A percentile compares a stretch with the other conserved stretches of the same genome.
These are phyloP conservation scores for Kazachstania africana DNA, from an alignment of 805 yeast species.

Conservation along the genomic window DNA sequence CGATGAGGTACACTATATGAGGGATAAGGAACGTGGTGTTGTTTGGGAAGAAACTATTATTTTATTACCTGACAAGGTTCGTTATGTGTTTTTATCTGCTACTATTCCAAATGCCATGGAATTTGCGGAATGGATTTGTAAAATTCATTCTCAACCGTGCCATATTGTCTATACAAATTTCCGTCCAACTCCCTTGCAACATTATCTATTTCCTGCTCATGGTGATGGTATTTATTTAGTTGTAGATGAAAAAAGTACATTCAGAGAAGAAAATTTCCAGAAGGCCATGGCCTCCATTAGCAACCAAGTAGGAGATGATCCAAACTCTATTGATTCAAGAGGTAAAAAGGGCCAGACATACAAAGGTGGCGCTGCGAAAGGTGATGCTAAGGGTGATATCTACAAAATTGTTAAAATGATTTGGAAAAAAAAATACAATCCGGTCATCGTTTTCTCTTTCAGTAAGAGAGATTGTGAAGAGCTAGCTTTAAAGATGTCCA, in stretches of 20 bases:
- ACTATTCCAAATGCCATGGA: constrained; percentile 98
- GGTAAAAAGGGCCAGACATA: constrained; percentile 72
- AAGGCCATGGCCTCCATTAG: constrained; percentile 94
- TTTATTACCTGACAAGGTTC: constrained; percentile 89
- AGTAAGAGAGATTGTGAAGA: constrained; percentile 95
- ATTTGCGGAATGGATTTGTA: constrained; percentile 97
- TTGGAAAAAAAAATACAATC: constrained; percentile 91
- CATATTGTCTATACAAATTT: constrained; percentile 97
- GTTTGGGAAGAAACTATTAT: constrained; percentile 99
- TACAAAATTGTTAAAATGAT: constrained; percentile 96
- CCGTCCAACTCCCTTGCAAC: constrained; percentile 98
- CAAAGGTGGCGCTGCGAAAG: constrained; percentile 66
- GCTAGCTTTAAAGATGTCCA: constrained; percentile 89
- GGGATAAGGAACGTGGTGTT: constrained; percentile 96
- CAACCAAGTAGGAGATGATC: constrained; percentile 75
- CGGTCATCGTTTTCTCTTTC: constrained; percentile 97
- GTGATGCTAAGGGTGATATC: constrained; percentile 69
- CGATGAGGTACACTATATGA: constrained; percentile 97
- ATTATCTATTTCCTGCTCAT: constrained; percentile 94
- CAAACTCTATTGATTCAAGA: constrained; percentile 42
- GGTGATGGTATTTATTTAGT: constrained; percentile 97
- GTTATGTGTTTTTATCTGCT: constrained; percentile 86
- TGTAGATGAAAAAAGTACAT: constrained; percentile 92
- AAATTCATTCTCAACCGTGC: constrained; percentile 91
- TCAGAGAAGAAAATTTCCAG: constrained; percentile 95